Evolutionary conservation across 495 filamentous ascomycete genomes (phyloP).

Genomic region (Aspergillus saccharolyticus): DNA sequence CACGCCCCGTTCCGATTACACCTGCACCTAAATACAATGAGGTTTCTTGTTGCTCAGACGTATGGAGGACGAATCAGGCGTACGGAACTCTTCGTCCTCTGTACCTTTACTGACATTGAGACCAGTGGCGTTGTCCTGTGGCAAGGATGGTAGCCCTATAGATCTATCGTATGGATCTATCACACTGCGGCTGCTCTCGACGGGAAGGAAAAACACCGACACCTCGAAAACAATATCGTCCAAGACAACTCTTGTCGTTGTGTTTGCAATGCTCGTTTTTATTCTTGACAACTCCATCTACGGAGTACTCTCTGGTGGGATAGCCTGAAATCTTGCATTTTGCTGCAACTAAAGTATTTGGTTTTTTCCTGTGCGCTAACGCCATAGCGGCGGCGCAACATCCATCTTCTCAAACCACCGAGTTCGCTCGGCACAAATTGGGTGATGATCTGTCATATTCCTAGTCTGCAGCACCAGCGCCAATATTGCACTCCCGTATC

Average conservation of each 20-base stretch:
- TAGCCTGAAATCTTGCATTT: neutral
- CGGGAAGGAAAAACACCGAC: neutral
- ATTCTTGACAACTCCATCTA: neutral
- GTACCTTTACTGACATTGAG: neutral
- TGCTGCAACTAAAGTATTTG: too few species aligned
- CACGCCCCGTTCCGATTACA: neutral
- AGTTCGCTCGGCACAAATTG: conserved; percentile 2
- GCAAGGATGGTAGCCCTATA: neutral
- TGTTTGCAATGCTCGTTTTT: neutral
- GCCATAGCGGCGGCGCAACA: too few species aligned
- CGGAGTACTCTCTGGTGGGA: neutral
- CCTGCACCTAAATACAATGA: neutral
- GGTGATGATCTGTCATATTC: conserved; percentile 22
- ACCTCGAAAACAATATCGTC: neutral
- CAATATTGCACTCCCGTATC: conserved; percentile 10
- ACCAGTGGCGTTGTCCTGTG: neutral
- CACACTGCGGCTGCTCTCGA: conserved; percentile 7
- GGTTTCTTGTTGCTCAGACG: neutral
- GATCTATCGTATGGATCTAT: conserved; percentile 20
- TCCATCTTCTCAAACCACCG: neutral
- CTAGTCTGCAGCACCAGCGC: conserved; percentile 10
- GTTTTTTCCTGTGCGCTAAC: too few species aligned
- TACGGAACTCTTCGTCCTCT: neutral
- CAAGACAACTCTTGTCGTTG: neutral
- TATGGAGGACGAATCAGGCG: too few species aligned